Base-by-base conservation (phyloP, 495 filamentous ascomycete species). In the Penicillium ucsense region DNA sequence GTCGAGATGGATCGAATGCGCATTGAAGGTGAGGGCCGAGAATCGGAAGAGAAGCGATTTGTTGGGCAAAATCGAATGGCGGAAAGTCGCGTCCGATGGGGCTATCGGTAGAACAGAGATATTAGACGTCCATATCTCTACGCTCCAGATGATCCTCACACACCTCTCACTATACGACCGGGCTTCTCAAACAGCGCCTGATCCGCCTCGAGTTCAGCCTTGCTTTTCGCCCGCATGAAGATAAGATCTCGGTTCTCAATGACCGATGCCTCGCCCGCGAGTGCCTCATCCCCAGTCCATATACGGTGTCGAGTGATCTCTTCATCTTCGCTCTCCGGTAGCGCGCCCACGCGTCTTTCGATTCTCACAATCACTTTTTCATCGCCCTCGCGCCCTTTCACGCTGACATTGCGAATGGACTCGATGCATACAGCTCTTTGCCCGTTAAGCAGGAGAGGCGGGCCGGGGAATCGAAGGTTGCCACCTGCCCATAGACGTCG, bases 1-100 rank as follows among this genome's bases (percentile, higher is more conserved):
- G 60, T 94, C 86, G n/a, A 92, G 73, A 55, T 95, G 89, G 47
- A 94, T 94, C 5, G 73, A 67, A 59, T 94, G 89, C 5, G 87
- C 85, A 62, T 95, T 95, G 74, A 85, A 88, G 4, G 83, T 88
- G 11, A 95, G 74, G 0, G 86, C 86, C 31, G 82, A 87, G 67
- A 85, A 94, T n/a, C 86, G 80, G 65, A 89, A 91, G 31, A 95
- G 76, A 0, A 94, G 71, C 27, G 74, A 66, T 4, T 74, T 66
- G 10, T 80, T 81, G 0, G 87, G 86, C 0, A 56, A 68, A 10
- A 94, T 67, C 1, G 63, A 67, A 58, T 84, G 76, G 11, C 70
- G 74, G 53, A 83, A 82, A n/a, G 77, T 69, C 3, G 84, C 74
- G 7, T 62, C 34, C 5, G 61, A 51, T 4, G 67, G 66, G 28